A percentile compares a stretch with the other conserved stretches of the same genome.
phyloP scores from a whole-genome alignment of 257 asterid genomes.

The Solanum clarkiae region DNA sequence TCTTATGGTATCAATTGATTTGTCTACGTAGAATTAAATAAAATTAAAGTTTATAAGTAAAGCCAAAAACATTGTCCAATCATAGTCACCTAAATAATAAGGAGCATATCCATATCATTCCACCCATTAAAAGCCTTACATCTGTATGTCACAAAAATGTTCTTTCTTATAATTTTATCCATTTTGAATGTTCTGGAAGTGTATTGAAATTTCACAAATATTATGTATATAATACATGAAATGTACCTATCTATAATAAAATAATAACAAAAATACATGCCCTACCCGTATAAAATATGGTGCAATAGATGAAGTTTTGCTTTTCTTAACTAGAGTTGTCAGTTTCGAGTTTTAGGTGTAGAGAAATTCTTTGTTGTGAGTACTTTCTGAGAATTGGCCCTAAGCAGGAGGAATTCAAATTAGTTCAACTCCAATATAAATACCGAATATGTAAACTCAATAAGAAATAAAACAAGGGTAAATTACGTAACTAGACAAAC shows the following conservation, averaged over 20 bases:
- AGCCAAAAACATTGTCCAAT: not conserved
- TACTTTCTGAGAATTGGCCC: fast-evolving
- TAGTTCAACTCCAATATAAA: not conserved
- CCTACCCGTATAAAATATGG: not conserved
- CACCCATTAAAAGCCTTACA: not conserved
- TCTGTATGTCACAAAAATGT: not conserved
- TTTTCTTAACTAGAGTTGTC: not conserved
- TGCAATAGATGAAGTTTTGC: fast-evolving
- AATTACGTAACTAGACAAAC: no score
- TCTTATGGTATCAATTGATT: not conserved
- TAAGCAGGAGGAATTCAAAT: fast-evolving
- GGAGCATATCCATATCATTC: not conserved
- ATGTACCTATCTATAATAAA: not conserved
- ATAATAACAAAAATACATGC: not conserved
- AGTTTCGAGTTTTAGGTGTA: not conserved
- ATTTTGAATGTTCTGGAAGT: not conserved
- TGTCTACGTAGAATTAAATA: not conserved
- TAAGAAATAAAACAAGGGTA: not conserved
- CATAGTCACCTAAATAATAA: not conserved
- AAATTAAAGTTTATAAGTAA: not conserved
- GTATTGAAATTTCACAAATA: not conserved
- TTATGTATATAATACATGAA: not conserved
- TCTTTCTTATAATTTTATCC: not conserved
- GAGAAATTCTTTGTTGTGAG: fast-evolving
- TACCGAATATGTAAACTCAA: not conserved